These are phyloP conservation scores for Erysimum cheiri DNA, from an alignment of 441 rosid genomes.

Conservation along the genomic window DNA sequence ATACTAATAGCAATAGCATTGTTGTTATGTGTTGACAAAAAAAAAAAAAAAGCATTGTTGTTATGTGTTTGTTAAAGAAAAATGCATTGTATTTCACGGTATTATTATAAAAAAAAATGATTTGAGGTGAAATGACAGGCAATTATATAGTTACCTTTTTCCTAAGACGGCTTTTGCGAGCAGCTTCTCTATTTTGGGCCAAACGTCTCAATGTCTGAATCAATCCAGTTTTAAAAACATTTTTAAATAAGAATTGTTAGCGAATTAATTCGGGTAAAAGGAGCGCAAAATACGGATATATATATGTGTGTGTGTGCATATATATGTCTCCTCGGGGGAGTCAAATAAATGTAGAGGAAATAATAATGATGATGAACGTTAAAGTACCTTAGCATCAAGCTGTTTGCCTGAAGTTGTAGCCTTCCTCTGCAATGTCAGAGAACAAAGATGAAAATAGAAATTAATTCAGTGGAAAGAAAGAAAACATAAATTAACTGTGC, in stretches of 20 bases:
- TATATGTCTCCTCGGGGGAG: slow-evolving; percentile 32
- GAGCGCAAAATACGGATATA: too few species aligned
- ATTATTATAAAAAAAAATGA: background rate
- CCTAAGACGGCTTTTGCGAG: slow-evolving; percentile 79
- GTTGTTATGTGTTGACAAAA: too few species aligned
- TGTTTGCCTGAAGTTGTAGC: slow-evolving; percentile 82
- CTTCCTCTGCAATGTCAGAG: slow-evolving; percentile 75
- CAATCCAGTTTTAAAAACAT: slow-evolving; percentile 11
- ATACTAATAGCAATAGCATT: background rate
- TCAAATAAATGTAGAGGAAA: slow-evolving; percentile 12
- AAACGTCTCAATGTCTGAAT: slow-evolving; percentile 71
- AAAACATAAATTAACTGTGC: background rate
- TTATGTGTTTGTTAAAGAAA: background rate
- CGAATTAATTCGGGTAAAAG: background rate
- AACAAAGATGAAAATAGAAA: slow-evolving; percentile 40
- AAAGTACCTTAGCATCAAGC: slow-evolving; percentile 89
- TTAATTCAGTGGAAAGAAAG: slow-evolving; percentile 10
- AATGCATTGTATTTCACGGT: background rate
- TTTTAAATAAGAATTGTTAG: slow-evolving; percentile 24
- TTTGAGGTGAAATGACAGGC: background rate
- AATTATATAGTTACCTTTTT: slow-evolving; percentile 55
- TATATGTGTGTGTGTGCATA: too few species aligned
- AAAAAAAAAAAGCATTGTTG: too few species aligned
- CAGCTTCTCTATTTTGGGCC: slow-evolving; percentile 90
- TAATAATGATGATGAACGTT: slow-evolving; percentile 32